A percentile compares a stretch with the other conserved stretches of the same genome.
phyloP scores from a whole-genome alignment of 345 rosid genomes.

The Euphorbia peplus region DNA sequence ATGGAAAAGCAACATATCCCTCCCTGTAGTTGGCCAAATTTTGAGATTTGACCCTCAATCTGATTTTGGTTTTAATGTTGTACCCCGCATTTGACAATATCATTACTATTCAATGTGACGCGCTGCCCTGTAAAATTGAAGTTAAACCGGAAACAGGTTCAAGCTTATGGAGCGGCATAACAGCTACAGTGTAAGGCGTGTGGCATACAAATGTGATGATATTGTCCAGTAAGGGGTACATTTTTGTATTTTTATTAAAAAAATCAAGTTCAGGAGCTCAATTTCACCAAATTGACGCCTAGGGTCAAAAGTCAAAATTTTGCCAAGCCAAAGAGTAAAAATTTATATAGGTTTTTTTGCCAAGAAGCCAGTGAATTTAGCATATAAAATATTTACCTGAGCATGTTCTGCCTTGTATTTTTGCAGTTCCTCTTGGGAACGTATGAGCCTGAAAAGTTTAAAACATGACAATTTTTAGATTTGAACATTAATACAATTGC shows the following conservation, averaged over 20 bases:
- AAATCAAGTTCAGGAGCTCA: no score
- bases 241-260: no score
- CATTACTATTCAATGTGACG: background rate
- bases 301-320: no score
- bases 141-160: background rate
- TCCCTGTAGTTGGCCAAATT: no score
- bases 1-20: background rate
- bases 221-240: background rate
- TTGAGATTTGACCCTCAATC: background rate
- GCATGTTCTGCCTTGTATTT: slow-evolving; percentile 68
- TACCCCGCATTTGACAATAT: background rate
- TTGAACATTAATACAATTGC: background rate
- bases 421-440: slow-evolving; percentile 83
- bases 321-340: background rate
- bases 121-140: background rate
- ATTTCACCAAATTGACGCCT: no score
- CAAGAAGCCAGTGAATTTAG: background rate
- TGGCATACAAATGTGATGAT: background rate
- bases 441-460: slow-evolving; percentile 55
- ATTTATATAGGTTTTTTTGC: no score
- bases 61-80: background rate
- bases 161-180: no score
- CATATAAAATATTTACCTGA: background rate
- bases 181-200: background rate
- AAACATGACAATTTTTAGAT: background rate